A percentile compares a stretch with the other conserved stretches of the same genome.
Conservation (phyloP, 108 stramenopile species). For the Nitzschia sp. region DNA sequence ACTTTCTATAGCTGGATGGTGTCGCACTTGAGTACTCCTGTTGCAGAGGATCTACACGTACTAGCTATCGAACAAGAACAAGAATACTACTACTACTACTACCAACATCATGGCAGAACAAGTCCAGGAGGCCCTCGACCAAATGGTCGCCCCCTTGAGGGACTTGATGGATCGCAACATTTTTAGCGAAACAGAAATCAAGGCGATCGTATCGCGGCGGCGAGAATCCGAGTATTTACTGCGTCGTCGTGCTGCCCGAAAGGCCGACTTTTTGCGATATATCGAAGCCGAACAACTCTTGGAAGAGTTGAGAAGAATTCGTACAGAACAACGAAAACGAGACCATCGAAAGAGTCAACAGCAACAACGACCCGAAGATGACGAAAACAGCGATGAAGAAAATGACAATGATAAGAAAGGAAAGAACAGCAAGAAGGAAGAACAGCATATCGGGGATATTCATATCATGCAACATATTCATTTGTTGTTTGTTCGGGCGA, state of each 20-base stretch:
- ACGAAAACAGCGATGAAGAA: constrained; percentile 21
- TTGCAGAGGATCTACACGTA: too few species aligned
- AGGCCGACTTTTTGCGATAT: constrained; percentile 78
- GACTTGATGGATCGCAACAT: constrained; percentile 74
- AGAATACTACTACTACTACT: too few species aligned
- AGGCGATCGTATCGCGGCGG: constrained; percentile 77
- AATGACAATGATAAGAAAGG: constrained; percentile 19
- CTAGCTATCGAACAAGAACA: too few species aligned
- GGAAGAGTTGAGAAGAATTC: constrained; percentile 62
- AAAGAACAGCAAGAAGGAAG: constrained; percentile 28
- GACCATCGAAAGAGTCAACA: constrained; percentile 40
- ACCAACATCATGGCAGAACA: constrained; percentile 93
- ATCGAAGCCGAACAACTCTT: constrained; percentile 72
- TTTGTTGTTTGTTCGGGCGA: constrained; percentile 68
- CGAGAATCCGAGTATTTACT: constrained; percentile 80
- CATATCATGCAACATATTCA: constrained; percentile 84
- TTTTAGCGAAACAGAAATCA: constrained; percentile 70
- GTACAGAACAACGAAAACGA: constrained; percentile 50
- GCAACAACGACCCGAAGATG: constrained; percentile 1
- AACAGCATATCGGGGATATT: constrained; percentile 60
- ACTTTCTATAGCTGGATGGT: too few species aligned
- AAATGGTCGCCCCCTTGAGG: constrained; percentile 81
- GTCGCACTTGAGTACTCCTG: too few species aligned
- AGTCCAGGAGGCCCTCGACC: constrained; percentile 82
- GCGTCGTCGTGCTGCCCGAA: constrained; percentile 54